Evolutionary conservation across 441 rosid genomes (phyloP).

Genomic region (Adansonia rubrostipa): DNA sequence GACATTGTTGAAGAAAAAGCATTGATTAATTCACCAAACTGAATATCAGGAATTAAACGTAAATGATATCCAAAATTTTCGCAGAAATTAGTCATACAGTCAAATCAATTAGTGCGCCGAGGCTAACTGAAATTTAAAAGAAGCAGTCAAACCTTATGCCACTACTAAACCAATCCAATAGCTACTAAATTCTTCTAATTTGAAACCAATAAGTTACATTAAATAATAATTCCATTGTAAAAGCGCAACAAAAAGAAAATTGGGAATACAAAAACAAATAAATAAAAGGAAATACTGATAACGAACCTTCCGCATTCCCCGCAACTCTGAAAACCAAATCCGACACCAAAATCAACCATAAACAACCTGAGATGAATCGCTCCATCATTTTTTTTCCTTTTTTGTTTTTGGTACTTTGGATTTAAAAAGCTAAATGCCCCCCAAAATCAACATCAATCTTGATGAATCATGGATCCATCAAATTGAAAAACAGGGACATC

Average conservation of each 20-base stretch:
- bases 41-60: background rate
- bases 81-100: background rate
- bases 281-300: background rate
- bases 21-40: background rate
- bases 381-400: conserved; percentile 22
- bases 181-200: background rate
- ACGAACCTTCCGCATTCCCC: conserved; percentile 61
- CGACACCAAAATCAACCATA: conserved; percentile 45
- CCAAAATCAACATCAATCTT: too few relatives aligned
- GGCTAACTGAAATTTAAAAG: too few relatives aligned
- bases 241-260: background rate
- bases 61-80: background rate
- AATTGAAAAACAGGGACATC: too few relatives aligned
- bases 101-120: background rate
- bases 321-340: conserved; percentile 43
- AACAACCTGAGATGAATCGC: conserved; percentile 36
- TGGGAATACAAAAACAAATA: too few relatives aligned
- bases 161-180: conserved; percentile 14
- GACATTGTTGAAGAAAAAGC: background rate
- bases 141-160: background rate
- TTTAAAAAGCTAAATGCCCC: too few relatives aligned
- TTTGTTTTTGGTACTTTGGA: too few relatives aligned
- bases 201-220: background rate
- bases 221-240: background rate
- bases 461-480: too few relatives aligned